phyloP scores from a whole-genome alignment of 345 rosid genomes.

The Rubroshorea leprosula region DNA sequence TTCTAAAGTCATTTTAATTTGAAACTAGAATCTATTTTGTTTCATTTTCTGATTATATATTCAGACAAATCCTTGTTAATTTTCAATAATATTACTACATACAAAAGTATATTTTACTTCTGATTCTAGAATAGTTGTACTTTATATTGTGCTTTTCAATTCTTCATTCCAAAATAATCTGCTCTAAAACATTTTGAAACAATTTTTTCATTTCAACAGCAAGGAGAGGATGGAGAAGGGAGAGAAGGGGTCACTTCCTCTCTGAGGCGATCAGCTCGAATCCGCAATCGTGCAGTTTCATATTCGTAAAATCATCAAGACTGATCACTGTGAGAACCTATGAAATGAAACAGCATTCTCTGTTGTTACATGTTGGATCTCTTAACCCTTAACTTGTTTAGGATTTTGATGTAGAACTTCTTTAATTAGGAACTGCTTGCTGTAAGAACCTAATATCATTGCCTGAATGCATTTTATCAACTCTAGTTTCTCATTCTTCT shows the following conservation, averaged over 20 bases:
- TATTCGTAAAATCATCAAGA: constrained; percentile 24
- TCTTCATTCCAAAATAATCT: too few species aligned
- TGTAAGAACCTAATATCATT: neutral
- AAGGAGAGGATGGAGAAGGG: constrained; percentile 15
- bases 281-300: constrained; percentile 20
- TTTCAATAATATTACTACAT: too few species aligned
- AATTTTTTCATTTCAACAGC: constrained; percentile 15
- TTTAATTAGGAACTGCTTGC: neutral
- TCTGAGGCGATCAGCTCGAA: constrained; percentile 43
- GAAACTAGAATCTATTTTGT: neutral
- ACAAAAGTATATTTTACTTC: neutral
- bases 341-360: constrained; percentile 20
- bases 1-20: neutral
- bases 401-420: neutral
- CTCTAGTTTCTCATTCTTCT: neutral
- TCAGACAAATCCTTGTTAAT: too few species aligned
- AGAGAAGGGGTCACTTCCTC: constrained; percentile 24
- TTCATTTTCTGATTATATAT: too few species aligned
- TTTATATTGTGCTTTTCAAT: neutral
- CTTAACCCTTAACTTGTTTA: neutral
- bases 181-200: neutral
- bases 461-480: too few species aligned
- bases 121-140: neutral
- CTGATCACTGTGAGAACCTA: neutral
- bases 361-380: constrained; percentile 21